phyloP scores from a whole-genome alignment of 2,329 filamentous ascomycete genomes.

The Ophiostoma montium region DNA sequence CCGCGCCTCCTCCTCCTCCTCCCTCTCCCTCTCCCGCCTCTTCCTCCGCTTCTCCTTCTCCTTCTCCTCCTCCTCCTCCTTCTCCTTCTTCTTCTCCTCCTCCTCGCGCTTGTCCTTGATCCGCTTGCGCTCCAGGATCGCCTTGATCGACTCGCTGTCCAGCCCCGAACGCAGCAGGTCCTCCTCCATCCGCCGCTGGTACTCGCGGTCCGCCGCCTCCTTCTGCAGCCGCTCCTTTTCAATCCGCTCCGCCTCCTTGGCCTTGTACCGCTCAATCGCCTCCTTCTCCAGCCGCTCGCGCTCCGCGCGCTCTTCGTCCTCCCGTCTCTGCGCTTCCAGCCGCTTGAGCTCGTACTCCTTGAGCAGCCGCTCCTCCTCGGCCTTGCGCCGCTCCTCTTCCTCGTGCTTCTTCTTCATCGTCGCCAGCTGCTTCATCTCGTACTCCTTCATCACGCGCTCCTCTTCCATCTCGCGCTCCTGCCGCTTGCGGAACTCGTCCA shows the following conservation, averaged over 20 bases:
- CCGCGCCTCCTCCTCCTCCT: neutral
- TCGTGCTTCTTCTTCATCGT: constrained; percentile 31
- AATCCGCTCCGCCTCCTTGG: constrained; percentile 31
- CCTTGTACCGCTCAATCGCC: constrained; percentile 39
- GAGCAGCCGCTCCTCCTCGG: constrained; percentile 20
- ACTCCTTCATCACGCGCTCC: constrained; percentile 35
- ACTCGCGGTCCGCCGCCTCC: constrained; percentile 37
- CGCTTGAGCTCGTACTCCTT: constrained; percentile 17
- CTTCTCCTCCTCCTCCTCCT: neutral
- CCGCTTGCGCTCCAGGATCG: constrained; percentile 44
- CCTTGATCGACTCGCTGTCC: constrained; percentile 42
- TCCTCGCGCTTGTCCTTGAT: constrained; percentile 18
- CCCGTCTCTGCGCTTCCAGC: constrained; percentile 26
- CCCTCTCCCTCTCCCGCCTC: neutral
- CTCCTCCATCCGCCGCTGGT: constrained; percentile 40
- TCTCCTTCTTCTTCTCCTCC: neutral
- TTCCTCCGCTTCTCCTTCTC: neutral
- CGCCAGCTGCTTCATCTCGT: constrained; percentile 33
- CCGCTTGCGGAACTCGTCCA: constrained; percentile 25
- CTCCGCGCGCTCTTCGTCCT: constrained; percentile 28
- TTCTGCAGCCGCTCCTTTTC: constrained; percentile 34
- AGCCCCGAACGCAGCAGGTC: constrained; percentile 44
- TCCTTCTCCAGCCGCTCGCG: constrained; percentile 33
- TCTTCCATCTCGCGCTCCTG: constrained; percentile 23
- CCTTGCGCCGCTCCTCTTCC: constrained; percentile 27